These are phyloP conservation scores for Austroboletus olivaceoglutinosus DNA, from an alignment of 1,284 basidiomycete genomes.

Conservation along the genomic window DNA sequence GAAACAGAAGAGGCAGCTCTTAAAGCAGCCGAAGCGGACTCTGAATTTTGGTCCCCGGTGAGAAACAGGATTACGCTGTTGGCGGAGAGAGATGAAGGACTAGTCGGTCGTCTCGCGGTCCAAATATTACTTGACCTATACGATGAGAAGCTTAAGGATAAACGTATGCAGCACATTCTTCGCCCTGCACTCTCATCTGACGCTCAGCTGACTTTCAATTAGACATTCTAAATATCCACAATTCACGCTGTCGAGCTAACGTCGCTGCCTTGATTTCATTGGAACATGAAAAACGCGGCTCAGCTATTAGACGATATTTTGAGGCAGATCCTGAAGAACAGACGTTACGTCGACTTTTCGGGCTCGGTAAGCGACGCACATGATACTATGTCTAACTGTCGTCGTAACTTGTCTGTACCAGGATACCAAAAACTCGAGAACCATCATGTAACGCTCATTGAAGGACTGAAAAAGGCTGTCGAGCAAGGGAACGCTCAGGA, in stretches of 20 bases:
- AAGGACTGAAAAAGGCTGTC: slow-evolving; percentile 7
- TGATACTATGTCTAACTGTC: neutral
- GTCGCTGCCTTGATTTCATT: slow-evolving; percentile 14
- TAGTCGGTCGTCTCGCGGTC: slow-evolving; percentile 21
- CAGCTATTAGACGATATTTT: neutral
- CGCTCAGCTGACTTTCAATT: neutral
- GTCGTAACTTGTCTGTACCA: neutral
- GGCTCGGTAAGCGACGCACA: slow-evolving; percentile 13
- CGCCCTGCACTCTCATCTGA: neutral
- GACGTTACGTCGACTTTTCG: slow-evolving; percentile 16
- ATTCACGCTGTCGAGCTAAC: slow-evolving; percentile 13
- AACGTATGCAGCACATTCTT: neutral
- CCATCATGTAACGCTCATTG: slow-evolving; percentile 7
- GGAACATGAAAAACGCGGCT: neutral
- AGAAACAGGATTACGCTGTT: slow-evolving; percentile 13
- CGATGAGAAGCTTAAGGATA: neutral
- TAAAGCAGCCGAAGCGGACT: neutral
- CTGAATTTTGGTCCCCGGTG: slow-evolving; percentile 7
- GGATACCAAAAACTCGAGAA: slow-evolving; percentile 1
- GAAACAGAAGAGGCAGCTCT: neutral
- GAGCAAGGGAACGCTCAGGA: slow-evolving; percentile 4
- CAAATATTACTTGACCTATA: slow-evolving; percentile 20
- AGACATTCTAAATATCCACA: slow-evolving; percentile 9
- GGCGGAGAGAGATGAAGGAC: slow-evolving; percentile 3
- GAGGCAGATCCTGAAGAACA: neutral